Evolutionary conservation across 1,284 basidiomycete species (phyloP).

Genomic region (Xerocomus amazonicus): DNA sequence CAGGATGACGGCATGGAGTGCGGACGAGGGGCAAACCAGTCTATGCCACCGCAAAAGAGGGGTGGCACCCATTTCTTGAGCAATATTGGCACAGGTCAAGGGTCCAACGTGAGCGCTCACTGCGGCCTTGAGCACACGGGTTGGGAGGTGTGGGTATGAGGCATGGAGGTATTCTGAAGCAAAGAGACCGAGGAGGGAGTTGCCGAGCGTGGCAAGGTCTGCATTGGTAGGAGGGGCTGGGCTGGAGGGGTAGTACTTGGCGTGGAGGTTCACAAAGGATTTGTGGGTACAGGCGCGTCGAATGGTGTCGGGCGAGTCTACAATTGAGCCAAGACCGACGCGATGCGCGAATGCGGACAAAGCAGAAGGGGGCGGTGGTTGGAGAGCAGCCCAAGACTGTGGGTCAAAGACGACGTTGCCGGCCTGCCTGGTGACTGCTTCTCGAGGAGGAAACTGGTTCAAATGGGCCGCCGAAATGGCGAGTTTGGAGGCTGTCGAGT

Average conservation of each 20-base stretch:
- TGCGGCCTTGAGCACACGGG: slow-evolving; percentile 84
- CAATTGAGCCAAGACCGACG: slow-evolving; percentile 59
- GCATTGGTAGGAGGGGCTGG: slow-evolving; percentile 65
- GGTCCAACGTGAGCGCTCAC: slow-evolving; percentile 91
- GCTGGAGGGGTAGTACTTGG: slow-evolving; percentile 51
- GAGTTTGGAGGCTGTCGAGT: slow-evolving; percentile 53
- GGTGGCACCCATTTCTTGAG: slow-evolving; percentile 73
- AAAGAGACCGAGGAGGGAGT: slow-evolving; percentile 89
- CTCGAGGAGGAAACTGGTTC: slow-evolving; percentile 60
- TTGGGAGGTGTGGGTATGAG: slow-evolving; percentile 88
- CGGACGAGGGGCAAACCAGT: slow-evolving; percentile 42
- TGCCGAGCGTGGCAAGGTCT: slow-evolving; percentile 80
- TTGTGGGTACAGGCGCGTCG: slow-evolving; percentile 80
- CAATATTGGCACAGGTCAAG: slow-evolving; percentile 77
- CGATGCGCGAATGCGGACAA: slow-evolving; percentile 73
- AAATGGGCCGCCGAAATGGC: slow-evolving; percentile 54
- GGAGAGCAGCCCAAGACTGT: slow-evolving; percentile 65
- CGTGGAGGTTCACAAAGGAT: slow-evolving; percentile 61
- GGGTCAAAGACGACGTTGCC: slow-evolving; percentile 48
- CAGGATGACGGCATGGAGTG: slow-evolving; percentile 3
- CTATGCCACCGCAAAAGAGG: slow-evolving; percentile 70
- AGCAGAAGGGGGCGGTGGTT: slow-evolving; percentile 69
- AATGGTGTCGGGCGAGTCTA: slow-evolving; percentile 49
- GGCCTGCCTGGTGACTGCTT: slow-evolving; percentile 41
- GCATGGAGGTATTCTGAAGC: slow-evolving; percentile 83